Percentiles rank a stretch among this genome's conserved stretches.
phyloP scores from a whole-genome alignment of 257 asterid genomes.

The Forsythia suspensa region DNA sequence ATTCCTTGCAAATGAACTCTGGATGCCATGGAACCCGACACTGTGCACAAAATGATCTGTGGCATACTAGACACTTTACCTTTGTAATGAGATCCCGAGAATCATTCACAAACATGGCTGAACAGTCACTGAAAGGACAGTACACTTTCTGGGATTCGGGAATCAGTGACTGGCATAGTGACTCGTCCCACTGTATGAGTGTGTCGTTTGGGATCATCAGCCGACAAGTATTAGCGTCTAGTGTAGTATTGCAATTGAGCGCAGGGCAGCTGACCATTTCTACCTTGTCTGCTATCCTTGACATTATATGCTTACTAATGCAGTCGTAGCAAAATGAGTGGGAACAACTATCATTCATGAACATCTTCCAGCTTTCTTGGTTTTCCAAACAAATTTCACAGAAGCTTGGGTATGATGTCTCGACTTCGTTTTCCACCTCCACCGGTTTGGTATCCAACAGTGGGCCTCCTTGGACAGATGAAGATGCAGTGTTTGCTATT shows the following conservation, averaged over 20 bases:
- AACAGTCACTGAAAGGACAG: constrained; percentile 69
- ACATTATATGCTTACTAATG: constrained; percentile 48
- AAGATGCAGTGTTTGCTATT: constrained; percentile 28
- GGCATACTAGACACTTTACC: constrained; percentile 48
- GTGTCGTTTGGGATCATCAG: constrained; percentile 45
- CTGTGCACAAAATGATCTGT: constrained; percentile 53
- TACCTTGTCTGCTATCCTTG: constrained; percentile 45
- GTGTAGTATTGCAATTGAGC: constrained; percentile 36
- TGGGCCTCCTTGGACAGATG: constrained; percentile 30
- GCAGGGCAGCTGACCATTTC: constrained; percentile 47
- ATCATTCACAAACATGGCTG: constrained; percentile 59
- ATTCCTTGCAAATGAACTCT: constrained; percentile 64
- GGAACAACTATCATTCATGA: constrained; percentile 42
- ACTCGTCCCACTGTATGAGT: constrained; percentile 56
- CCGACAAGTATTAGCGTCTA: constrained; percentile 42
- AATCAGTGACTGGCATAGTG: constrained; percentile 49
- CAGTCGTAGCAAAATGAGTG: constrained; percentile 66
- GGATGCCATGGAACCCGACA: constrained; percentile 80
- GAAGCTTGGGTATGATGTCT: constrained; percentile 23
- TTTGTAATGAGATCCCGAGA: constrained; percentile 16
- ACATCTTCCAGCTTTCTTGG: constrained; percentile 65
- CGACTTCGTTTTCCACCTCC: constrained; percentile 15
- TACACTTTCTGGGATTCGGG: constrained; percentile 60
- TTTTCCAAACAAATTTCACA: constrained; percentile 65
- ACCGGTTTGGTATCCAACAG: not conserved